Evolutionary conservation across 495 filamentous ascomycete species (phyloP).

Genomic region (Lasiosphaeris hirsuta): DNA sequence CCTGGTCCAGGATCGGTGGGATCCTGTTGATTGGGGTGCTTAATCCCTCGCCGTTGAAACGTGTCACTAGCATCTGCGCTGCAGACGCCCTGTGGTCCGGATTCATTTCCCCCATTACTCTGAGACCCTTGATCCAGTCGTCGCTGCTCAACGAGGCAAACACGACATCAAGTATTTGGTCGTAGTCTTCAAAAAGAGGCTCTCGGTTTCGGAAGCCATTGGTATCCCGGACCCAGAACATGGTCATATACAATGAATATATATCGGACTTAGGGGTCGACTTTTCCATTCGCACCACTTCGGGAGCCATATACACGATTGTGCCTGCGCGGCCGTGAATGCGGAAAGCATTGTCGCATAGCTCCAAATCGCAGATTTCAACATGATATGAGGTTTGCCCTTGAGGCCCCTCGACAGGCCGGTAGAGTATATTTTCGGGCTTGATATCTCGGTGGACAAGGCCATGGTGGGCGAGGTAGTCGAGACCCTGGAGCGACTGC

Average conservation of each 20-base stretch:
- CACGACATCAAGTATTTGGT: neutral
- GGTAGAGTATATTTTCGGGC: conserved; percentile 16
- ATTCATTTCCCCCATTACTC: conserved; percentile 2
- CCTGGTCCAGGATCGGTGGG: too few relatives aligned
- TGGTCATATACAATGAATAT: neutral
- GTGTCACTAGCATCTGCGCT: conserved; percentile 2
- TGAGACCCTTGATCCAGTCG: conserved; percentile 4
- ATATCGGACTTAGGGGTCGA: neutral
- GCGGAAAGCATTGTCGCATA: neutral
- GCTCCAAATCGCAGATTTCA: neutral
- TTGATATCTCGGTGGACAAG: conserved; percentile 14
- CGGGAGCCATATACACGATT: conserved; percentile 4
- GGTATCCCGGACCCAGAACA: neutral
- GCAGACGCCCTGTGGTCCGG: conserved; percentile 2
- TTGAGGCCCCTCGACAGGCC: neutral
- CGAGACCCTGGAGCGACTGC: conserved; percentile 14
- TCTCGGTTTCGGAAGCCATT: neutral
- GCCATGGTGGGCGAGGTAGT: neutral
- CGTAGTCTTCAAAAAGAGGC: neutral
- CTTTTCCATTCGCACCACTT: neutral
- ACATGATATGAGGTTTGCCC: neutral
- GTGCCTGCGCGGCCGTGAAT: neutral
- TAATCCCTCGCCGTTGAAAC: neutral
- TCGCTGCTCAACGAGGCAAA: conserved; percentile 3
- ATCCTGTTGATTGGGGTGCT: too few relatives aligned